Base-by-base conservation (phyloP, 139 green algal genomes). In the Micractinium sp. region DNA sequence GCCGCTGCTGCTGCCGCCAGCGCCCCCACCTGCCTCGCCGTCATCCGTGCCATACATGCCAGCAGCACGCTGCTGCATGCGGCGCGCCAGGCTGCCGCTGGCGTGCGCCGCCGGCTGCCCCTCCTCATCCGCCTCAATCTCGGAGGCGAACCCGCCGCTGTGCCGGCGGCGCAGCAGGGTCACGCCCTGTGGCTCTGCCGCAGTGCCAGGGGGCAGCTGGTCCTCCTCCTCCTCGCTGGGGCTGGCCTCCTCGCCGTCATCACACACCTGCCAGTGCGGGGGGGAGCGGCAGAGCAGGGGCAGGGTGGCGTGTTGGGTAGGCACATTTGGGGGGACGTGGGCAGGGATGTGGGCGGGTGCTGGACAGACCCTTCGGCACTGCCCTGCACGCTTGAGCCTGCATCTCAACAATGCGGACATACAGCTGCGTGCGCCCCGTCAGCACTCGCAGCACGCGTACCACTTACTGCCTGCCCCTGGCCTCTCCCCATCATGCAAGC, bases 81-180 rank as follows among this genome's bases (percentile, higher is more conserved):
- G 15, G 12, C 63, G 56, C 60, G 29, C n/a, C 31, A 60, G 19
- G 56, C n/a, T 20, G 18, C 81, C n/a, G n/a, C 56, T 66, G 33
- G 27, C 12, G 56, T 31, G 19, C 60, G 29, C 33, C 33, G 18
- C 56, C 3, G 36, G 9, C 47, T 56, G 47, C n/a, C 23, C 41
- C 14, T 73, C 82, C 39, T 63, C 35, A 22, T 80, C 63, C 3
- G 82, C 15, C 63, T 87, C 82, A 7, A 87, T 79, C 66, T 87
- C 82, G 3, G 82, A 87, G 36, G 82, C 63, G 39, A 87, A 87
- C 35, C 63, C 82, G 63, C 82, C 82, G 63, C 81, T 86, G 47
- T 41, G 61, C 63, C 82, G 82, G 9, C 12, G 63, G 63, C 63
- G 20, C 63, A 71, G 63, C 63, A 71, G 63, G 20, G 63, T 71